Percentiles rank a stretch among this genome's conserved stretches.
Evolutionary conservation across 345 rosid genomes (phyloP).

Genomic region (Eucalyptus cloeziana): DNA sequence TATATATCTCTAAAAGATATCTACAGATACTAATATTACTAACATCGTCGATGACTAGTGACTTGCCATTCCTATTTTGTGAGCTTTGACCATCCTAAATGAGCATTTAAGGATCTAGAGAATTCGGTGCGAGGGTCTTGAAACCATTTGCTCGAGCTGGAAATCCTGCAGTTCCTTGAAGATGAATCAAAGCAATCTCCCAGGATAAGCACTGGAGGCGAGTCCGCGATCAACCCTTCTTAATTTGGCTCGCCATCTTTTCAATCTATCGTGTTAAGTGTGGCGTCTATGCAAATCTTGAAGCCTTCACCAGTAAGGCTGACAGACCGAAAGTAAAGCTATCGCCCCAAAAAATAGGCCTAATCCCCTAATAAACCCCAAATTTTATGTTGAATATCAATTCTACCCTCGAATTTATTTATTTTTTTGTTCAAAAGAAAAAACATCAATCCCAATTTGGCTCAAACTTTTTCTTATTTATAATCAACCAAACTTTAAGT

Average conservation of each 20-base stretch:
- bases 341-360: neutral
- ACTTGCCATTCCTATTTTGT: neutral
- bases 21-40: too few relatives aligned
- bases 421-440: neutral
- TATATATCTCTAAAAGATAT: too few relatives aligned
- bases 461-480: too few relatives aligned
- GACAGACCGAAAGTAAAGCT: neutral
- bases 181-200: neutral
- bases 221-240: neutral
- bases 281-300: neutral
- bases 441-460: neutral
- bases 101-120: neutral
- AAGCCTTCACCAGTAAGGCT: neutral
- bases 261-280: neutral
- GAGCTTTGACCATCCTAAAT: neutral
- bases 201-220: neutral
- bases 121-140: neutral
- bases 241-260: neutral
- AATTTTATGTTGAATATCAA: neutral
- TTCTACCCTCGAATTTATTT: neutral
- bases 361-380: neutral
- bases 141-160: neutral
- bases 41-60: neutral
- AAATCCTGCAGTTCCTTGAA: neutral
- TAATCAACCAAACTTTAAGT: neutral